These are phyloP conservation scores for Pigoraptor vietnamica DNA, from an alignment of 78 protist genomes.

Conservation along the genomic window DNA sequence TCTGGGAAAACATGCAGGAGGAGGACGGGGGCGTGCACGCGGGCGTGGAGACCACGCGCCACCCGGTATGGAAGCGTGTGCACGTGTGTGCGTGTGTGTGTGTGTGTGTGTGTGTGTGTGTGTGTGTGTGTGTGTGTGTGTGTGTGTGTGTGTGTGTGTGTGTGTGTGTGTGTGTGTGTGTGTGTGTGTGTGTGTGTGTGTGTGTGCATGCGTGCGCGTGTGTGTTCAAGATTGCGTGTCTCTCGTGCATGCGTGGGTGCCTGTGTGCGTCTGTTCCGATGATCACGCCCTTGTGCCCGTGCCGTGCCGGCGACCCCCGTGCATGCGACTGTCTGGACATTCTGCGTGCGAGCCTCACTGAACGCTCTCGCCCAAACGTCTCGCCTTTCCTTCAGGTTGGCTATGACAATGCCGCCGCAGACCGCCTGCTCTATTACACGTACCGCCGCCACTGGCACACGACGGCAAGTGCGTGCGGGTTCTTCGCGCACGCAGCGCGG, in stretches of 20 bases:
- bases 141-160: background rate
- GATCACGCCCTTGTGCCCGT: background rate
- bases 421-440: background rate
- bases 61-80: background rate
- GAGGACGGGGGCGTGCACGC: background rate
- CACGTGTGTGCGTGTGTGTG: background rate
- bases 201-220: background rate
- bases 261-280: background rate
- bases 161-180: background rate
- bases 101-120: background rate
- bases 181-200: background rate
- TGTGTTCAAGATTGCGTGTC: too few relatives aligned
- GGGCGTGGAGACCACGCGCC: background rate
- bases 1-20: background rate
- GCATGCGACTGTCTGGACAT: too few relatives aligned
- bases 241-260: background rate
- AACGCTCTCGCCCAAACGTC: too few relatives aligned
- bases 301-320: too few relatives aligned
- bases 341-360: too few relatives aligned
- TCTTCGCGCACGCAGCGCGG: background rate
- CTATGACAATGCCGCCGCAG: background rate
- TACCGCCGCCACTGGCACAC: background rate
- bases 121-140: background rate
- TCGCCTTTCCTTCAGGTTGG: background rate
- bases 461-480: background rate